These are phyloP conservation scores for Psilocybe cyanescens DNA, from an alignment of 768 basidiomycete genomes.

Conservation along the genomic window DNA sequence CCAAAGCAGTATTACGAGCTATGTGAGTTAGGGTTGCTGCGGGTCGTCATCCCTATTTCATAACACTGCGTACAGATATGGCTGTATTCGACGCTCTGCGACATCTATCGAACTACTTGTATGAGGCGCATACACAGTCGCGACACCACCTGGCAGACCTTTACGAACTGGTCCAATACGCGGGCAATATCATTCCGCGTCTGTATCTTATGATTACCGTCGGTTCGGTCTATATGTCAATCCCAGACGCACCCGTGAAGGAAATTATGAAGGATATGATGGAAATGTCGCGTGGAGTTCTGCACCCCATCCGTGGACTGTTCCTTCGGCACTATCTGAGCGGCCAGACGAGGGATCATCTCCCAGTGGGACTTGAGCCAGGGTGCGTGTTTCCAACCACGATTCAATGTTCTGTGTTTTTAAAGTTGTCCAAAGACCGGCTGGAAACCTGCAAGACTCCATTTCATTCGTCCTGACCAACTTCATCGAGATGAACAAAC, in stretches of 20 bases:
- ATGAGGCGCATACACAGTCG: slow-evolving; percentile 90
- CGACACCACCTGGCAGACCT: slow-evolving; percentile 97
- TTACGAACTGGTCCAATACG: slow-evolving; percentile 99
- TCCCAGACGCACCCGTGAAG: slow-evolving; percentile 95
- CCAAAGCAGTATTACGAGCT: slow-evolving; percentile 99
- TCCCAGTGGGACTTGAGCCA: slow-evolving; percentile 84
- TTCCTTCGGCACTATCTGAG: slow-evolving; percentile 97
- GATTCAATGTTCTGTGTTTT: not conserved
- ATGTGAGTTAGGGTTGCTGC: slow-evolving; percentile 55
- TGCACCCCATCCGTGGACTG: slow-evolving; percentile 95
- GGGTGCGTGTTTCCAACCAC: slow-evolving; percentile 61
- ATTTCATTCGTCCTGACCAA: slow-evolving; percentile 96
- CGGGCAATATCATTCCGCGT: slow-evolving; percentile 93
- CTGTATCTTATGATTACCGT: slow-evolving; percentile 99
- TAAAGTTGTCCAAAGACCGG: slow-evolving; percentile 53
- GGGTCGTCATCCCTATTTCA: not conserved
- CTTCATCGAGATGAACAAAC: slow-evolving; percentile 99
- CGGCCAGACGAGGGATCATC: slow-evolving; percentile 93
- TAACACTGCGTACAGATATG: slow-evolving; percentile 70
- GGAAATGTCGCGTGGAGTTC: slow-evolving; percentile 98
- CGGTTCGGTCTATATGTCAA: slow-evolving; percentile 98
- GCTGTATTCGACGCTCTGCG: slow-evolving; percentile 97
- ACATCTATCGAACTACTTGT: slow-evolving; percentile 94
- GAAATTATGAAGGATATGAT: slow-evolving; percentile 99
- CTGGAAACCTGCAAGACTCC: slow-evolving; percentile 92